phyloP scores from a whole-genome alignment of 805 yeast species.

The Zygosaccharomyces kombuchaensis region DNA sequence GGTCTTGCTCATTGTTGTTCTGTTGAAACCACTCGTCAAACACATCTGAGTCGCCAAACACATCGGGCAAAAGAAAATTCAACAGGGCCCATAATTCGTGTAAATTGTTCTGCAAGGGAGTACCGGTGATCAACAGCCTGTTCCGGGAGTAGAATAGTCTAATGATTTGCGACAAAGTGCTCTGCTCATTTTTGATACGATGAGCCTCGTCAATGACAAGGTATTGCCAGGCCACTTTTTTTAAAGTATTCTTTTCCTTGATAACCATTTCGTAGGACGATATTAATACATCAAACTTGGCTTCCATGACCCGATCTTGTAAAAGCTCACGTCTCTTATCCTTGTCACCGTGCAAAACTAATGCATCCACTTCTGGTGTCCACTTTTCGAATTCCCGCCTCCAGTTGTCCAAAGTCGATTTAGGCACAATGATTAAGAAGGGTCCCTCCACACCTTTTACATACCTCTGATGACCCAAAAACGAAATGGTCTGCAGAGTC shows the following conservation, averaged over 20 bases:
- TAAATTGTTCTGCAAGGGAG: conserved; percentile 89
- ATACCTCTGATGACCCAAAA: conserved; percentile 82
- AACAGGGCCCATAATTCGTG: conserved; percentile 96
- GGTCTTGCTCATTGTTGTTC: conserved; percentile 47
- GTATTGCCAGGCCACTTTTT: conserved; percentile 88
- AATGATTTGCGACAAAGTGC: conserved; percentile 87
- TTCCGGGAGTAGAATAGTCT: conserved; percentile 81
- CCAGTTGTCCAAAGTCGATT: conserved; percentile 96
- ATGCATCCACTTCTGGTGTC: conserved; percentile 90
- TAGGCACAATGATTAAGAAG: conserved; percentile 86
- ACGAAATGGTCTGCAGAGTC: conserved; percentile 90
- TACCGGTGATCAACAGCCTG: conserved; percentile 86
- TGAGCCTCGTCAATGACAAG: conserved; percentile 95
- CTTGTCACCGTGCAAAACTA: conserved; percentile 86
- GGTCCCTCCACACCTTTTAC: conserved; percentile 81
- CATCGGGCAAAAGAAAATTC: conserved; percentile 88
- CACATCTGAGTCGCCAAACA: conserved; percentile 83
- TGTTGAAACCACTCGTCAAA: conserved; percentile 86
- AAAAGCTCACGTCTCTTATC: conserved; percentile 67
- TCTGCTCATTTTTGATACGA: conserved; percentile 91
- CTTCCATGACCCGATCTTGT: conserved; percentile 53
- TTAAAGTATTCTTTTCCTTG: conserved; percentile 75
- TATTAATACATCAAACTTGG: conserved; percentile 83
- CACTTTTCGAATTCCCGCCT: conserved; percentile 87
- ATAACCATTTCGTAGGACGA: conserved; percentile 93